phyloP scores from a whole-genome alignment of 2,329 filamentous ascomycete genomes.

The Colletotrichum limetticola region DNA sequence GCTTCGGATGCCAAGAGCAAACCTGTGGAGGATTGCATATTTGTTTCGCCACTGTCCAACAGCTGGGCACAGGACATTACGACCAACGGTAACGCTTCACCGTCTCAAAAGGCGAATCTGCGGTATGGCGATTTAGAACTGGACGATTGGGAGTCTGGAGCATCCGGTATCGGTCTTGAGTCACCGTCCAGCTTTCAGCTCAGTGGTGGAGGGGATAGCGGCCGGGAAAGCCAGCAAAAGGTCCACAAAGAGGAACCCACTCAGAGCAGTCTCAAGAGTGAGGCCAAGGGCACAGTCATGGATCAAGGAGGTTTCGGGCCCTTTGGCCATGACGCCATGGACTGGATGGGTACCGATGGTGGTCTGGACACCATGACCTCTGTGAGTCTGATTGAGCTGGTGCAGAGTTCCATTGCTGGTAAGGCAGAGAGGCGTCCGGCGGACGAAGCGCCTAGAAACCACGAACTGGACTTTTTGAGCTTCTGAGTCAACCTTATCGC shows the following conservation, averaged over 20 bases:
- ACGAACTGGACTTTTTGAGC: conserved; percentile 53
- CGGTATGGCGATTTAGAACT: conserved; percentile 39
- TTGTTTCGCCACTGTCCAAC: conserved; percentile 41
- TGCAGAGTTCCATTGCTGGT: conserved; percentile 40
- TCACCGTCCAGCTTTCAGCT: not conserved
- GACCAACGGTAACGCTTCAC: conserved; percentile 31
- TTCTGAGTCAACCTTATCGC: conserved; percentile 36
- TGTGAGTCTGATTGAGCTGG: conserved; percentile 45
- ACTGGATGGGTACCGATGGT: conserved; percentile 40
- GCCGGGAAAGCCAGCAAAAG: not conserved
- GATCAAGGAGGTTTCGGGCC: not conserved
- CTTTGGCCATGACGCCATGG: conserved; percentile 23
- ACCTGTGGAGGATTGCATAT: conserved; percentile 38
- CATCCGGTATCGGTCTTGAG: conserved; percentile 16
- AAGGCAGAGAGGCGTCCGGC: conserved; percentile 37
- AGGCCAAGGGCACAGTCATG: not conserved
- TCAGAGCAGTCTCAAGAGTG: not conserved
- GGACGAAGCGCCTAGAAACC: conserved; percentile 42
- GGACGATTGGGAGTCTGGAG: conserved; percentile 41
- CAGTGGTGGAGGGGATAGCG: not conserved
- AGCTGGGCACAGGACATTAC: conserved; percentile 42
- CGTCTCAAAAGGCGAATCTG: conserved; percentile 14
- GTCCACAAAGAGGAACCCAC: not conserved
- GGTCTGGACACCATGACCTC: conserved; percentile 40
- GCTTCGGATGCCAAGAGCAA: conserved; percentile 4